These are phyloP conservation scores for Sarocladium oryzae DNA, from an alignment of 2,329 filamentous ascomycete species.

Conservation along the genomic window DNA sequence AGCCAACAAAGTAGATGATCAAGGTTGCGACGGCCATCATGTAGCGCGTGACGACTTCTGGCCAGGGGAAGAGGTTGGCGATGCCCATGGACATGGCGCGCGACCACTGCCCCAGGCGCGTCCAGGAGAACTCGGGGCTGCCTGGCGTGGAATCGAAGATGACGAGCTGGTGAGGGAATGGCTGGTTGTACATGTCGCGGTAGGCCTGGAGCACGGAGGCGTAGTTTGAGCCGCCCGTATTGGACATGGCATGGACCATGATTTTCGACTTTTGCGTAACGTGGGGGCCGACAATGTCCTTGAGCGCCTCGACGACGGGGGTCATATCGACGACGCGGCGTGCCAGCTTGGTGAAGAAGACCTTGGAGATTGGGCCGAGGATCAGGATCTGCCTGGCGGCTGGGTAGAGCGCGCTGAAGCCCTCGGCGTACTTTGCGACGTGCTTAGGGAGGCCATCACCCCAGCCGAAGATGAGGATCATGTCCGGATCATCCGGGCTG, in stretches of 20 bases:
- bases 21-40: slow-evolving; percentile 32
- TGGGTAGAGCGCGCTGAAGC: slow-evolving; percentile 45
- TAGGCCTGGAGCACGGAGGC: slow-evolving; percentile 43
- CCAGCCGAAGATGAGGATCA: slow-evolving; percentile 50
- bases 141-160: slow-evolving; percentile 49
- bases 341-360: slow-evolving; percentile 36
- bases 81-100: slow-evolving; percentile 46
- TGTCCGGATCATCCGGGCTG: slow-evolving; percentile 30
- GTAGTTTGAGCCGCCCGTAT: slow-evolving; percentile 49
- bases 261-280: slow-evolving; percentile 22
- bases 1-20: slow-evolving; percentile 22
- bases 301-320: slow-evolving; percentile 30
- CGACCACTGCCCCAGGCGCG: slow-evolving; percentile 43
- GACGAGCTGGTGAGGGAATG: slow-evolving; percentile 41
- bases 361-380: slow-evolving; percentile 42
- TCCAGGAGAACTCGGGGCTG: slow-evolving; percentile 31
- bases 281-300: neutral
- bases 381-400: slow-evolving; percentile 43
- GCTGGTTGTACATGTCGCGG: slow-evolving; percentile 26
- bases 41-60: slow-evolving; percentile 38
- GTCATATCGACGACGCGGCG: slow-evolving; percentile 38
- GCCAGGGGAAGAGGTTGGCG: slow-evolving; percentile 40
- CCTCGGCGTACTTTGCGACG: slow-evolving; percentile 48
- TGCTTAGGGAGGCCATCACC: slow-evolving; percentile 49
- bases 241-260: slow-evolving; percentile 50